Base-by-base conservation (phyloP, 1,284 basidiomycete species). In the Phellopilus nigrolimitatus region DNA sequence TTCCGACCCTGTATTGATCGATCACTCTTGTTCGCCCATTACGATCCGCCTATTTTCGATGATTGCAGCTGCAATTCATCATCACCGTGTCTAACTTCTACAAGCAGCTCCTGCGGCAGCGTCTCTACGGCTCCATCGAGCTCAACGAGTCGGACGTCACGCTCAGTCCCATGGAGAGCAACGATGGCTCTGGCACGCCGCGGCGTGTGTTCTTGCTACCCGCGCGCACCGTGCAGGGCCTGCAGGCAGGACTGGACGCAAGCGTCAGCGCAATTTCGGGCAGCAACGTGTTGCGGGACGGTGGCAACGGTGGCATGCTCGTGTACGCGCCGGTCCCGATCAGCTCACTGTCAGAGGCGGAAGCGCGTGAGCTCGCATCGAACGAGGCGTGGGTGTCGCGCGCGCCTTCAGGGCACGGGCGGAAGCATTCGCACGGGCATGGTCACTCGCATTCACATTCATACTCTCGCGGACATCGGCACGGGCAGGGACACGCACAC, bases 251-350 rank as follows among this genome's bases (percentile, higher is more conserved):
- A n/a, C n/a, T n/a, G n/a, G n/a, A n/a, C n/a, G n/a, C n/a, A n/a
- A n/a, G n/a, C n/a, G n/a, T n/a, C n/a, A n/a, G n/a, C n/a, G n/a
- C n/a, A n/a, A n/a, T n/a, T n/a, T n/a, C n/a, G n/a, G n/a, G n/a
- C n/a, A n/a, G n/a, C n/a, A 15, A 21, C 36, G 22, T 24, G 15
- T 10, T 31, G 22, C 24, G 59, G 40, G 44, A 24, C 49, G 47
- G 39, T 51, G 31, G 22, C 51, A 56, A 37, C 19, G 37, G 45
- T 28, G 57, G 59, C 41, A 64, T 72, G 52, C 61, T 82, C 22
- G 75, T 88, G n/a, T 88, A 87, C 60, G 79, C 82, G n/a, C 82
- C 83, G 4, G 74, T 88, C 2, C 74, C 82, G 0, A 62, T 83
- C 33, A 71, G 67, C 54, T 71, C 76, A 10, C 66, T 87, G 15